Base-by-base conservation (phyloP, 2,329 filamentous ascomycete genomes). In the Cercospora sesami region DNA sequence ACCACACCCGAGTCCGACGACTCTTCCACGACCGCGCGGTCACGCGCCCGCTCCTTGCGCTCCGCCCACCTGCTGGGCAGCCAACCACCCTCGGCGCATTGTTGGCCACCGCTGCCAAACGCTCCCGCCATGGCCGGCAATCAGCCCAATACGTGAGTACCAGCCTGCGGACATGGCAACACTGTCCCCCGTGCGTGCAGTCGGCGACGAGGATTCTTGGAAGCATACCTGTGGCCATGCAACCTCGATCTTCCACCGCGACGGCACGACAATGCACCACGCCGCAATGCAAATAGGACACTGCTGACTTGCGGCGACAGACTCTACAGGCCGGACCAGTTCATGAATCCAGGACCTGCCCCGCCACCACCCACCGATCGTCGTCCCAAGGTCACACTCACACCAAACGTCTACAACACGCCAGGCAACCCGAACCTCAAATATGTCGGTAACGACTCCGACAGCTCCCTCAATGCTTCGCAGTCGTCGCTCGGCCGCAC, bases 311-410 rank as follows among this genome's bases (percentile, higher is more conserved):
- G 51, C 62, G 1, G 36, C 55, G 31, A 21, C 77, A 87, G 86
- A 73, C 84, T 88, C 75, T 90, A 89, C 80, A 82, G 86, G 53
- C 81, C 85, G 69, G 85, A 86, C 71, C 87, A 89, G 75, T 98
- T 98, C 83, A 96, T 98, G 91, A 98, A 98, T 81, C 93, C 95
- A 70, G 93, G 95, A 72, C 94, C 95, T 75, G 94, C 95, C 73
- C 95, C 95, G 73, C 90, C 91, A 76, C 94, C 95, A 69, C 95
- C 94, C 21, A 90, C 87, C 68, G 92, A 95, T 77, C 89, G 92
- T 75, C 89, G 92, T 75, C 92, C 93, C 69, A 77, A 76, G 77
- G 87, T 97, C 73, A 89, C 90, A 75, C 86, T 96, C 69, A 93
- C 91, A 51, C 93, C 90, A 69, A 91, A 87, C 78, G 87, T 88